A percentile compares a stretch with the other conserved stretches of the same genome.
Evolutionary conservation across 768 basidiomycete genomes (phyloP).

Genomic region (Tricholoma saponaceum): DNA sequence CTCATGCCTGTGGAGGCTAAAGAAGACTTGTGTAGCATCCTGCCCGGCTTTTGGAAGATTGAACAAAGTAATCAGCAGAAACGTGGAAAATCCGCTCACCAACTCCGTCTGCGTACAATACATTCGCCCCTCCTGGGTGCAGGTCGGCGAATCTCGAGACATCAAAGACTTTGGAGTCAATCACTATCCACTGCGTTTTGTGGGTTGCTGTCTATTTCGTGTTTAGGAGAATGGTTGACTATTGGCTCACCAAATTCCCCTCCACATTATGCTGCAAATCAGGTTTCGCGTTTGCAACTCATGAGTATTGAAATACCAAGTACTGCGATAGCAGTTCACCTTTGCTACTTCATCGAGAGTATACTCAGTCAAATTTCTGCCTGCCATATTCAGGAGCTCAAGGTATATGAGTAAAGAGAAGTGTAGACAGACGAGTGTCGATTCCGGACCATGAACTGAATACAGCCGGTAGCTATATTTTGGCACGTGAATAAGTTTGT

Average conservation of each 20-base stretch:
- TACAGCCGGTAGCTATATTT: too few species aligned
- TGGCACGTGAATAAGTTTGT: too few species aligned
- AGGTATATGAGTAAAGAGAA: too few species aligned
- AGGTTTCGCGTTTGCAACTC: conserved; percentile 1
- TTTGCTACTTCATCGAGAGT: conserved; percentile 62
- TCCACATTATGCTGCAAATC: conserved; percentile 74
- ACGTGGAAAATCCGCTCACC: conserved; percentile 41
- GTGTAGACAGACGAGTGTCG: too few species aligned
- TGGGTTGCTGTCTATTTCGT: not conserved
- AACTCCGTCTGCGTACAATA: conserved; percentile 61
- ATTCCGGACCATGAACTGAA: too few species aligned
- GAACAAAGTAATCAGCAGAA: not conserved
- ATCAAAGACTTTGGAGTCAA: conserved; percentile 81
- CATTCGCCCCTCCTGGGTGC: conserved; percentile 82
- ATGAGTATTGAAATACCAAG: not conserved
- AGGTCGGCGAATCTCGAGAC: conserved; percentile 76
- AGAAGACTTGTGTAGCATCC: conserved; percentile 79
- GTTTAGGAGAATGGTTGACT: too few species aligned
- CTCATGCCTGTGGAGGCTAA: conserved; percentile 80
- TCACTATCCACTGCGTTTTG: conserved; percentile 63
- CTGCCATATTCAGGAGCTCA: not conserved
- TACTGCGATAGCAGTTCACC: conserved; percentile 33
- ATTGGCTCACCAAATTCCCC: conserved; percentile 64
- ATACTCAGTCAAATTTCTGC: conserved; percentile 30
- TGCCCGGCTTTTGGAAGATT: conserved; percentile 48